These are phyloP conservation scores for Phytopythium ostracodes DNA, from an alignment of 352 stramenopile species.

Conservation along the genomic window DNA sequence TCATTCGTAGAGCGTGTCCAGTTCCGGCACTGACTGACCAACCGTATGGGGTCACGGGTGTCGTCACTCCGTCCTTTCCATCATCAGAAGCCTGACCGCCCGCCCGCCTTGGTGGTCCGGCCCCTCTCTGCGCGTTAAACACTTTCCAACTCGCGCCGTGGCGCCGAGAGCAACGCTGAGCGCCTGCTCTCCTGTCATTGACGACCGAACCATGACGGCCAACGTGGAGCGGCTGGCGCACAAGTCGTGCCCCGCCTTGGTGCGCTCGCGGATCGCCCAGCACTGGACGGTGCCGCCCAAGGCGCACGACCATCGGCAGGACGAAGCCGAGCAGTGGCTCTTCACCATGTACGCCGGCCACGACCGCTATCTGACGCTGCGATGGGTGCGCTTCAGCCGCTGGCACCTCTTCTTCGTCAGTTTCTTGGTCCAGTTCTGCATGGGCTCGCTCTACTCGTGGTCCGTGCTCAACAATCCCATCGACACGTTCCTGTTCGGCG, in stretches of 20 bases:
- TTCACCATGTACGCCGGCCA: conserved; percentile 43
- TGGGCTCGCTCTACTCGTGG: conserved; percentile 64
- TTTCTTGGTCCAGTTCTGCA: conserved; percentile 60
- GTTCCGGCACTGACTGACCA: no score
- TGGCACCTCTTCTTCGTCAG: conserved; percentile 59
- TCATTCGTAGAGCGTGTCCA: no score
- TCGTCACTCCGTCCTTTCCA: neutral
- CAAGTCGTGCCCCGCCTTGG: neutral
- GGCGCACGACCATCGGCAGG: conserved; percentile 32
- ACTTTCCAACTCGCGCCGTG: neutral
- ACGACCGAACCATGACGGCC: neutral
- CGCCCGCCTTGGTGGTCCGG: no score
- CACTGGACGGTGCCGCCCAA: conserved; percentile 53
- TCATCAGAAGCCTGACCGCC: no score
- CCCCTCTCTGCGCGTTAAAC: neutral
- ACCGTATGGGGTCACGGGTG: neutral
- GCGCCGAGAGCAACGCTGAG: neutral
- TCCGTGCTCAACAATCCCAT: conserved; percentile 69
- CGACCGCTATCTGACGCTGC: conserved; percentile 37
- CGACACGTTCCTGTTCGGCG: conserved; percentile 35
- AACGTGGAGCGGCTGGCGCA: conserved; percentile 2
- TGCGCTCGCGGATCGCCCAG: conserved; percentile 1
- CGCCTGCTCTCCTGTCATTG: neutral
- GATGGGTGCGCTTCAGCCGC: conserved; percentile 33
- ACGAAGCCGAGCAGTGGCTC: conserved; percentile 48